Percentiles rank a stretch among this genome's conserved stretches.
phyloP scores from a whole-genome alignment of 306 rosid species.

The Quercus glauca region DNA sequence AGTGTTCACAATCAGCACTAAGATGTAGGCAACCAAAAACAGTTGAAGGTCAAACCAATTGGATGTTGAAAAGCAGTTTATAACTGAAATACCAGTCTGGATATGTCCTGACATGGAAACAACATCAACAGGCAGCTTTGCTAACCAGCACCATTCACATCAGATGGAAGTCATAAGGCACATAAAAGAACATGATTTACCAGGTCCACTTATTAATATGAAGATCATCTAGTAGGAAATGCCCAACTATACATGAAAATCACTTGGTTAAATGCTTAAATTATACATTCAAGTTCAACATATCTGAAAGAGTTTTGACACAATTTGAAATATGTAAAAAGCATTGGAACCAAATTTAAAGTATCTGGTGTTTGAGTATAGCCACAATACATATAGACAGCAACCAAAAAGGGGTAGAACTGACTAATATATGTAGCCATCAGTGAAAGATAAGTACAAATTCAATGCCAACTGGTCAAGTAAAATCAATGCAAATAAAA shows the following conservation, averaged over 20 bases:
- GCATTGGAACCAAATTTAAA: background rate
- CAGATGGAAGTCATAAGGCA: background rate
- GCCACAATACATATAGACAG: background rate
- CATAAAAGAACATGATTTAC: background rate
- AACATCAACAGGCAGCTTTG: too few relatives aligned
- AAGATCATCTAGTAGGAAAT: background rate
- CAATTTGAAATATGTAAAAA: too few relatives aligned
- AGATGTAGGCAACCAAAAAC: background rate
- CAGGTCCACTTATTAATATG: too few relatives aligned
- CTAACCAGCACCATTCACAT: too few relatives aligned
- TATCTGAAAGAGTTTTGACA: too few relatives aligned
- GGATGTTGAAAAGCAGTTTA: too few relatives aligned
- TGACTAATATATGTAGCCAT: background rate
- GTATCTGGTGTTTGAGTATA: background rate
- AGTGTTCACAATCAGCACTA: background rate
- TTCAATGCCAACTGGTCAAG: background rate
- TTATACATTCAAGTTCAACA: background rate
- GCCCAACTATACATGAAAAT: background rate
- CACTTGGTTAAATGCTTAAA: background rate
- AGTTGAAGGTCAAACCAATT: too few relatives aligned
- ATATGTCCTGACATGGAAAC: too few relatives aligned
- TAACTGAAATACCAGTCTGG: too few relatives aligned
- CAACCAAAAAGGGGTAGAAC: background rate
- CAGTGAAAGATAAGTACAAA: constrained; percentile 3
- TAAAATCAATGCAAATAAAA: constrained; percentile 10